Evolutionary conservation across 805 yeast genomes (phyloP).

Genomic region (Ogataea henricii): DNA sequence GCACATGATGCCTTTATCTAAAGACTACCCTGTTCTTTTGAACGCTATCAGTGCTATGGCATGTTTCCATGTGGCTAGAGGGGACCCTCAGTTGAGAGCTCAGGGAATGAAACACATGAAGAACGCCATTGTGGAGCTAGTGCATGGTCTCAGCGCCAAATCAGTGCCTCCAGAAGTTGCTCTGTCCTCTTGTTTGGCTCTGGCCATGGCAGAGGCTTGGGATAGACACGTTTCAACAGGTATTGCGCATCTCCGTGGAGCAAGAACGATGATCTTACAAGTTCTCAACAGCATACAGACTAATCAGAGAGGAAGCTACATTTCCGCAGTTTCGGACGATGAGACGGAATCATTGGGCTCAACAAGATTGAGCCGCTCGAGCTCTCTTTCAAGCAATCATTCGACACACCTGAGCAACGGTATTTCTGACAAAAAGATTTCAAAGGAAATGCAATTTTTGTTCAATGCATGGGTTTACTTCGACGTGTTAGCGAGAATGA

Average conservation of each 20-base stretch:
- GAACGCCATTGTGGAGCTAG: slow-evolving; percentile 57
- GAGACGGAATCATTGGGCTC: background rate
- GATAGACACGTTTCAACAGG: slow-evolving; percentile 67
- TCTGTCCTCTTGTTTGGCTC: slow-evolving; percentile 60
- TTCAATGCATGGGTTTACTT: slow-evolving; percentile 69
- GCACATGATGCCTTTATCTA: slow-evolving; percentile 56
- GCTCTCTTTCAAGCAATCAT: slow-evolving; percentile 9
- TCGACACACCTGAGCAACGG: background rate
- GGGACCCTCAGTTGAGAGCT: slow-evolving; percentile 45
- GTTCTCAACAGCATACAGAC: slow-evolving; percentile 35
- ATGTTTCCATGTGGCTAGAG: slow-evolving; percentile 55
- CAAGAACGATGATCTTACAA: slow-evolving; percentile 58
- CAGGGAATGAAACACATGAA: slow-evolving; percentile 61
- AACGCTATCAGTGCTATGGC: slow-evolving; percentile 71
- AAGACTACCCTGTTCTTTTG: slow-evolving; percentile 55
- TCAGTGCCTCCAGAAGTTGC: slow-evolving; percentile 64
- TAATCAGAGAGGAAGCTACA: slow-evolving; percentile 17
- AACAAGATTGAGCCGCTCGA: slow-evolving; percentile 7
- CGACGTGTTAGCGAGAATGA: slow-evolving; percentile 68
- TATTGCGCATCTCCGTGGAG: slow-evolving; percentile 68
- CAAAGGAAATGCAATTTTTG: slow-evolving; percentile 49
- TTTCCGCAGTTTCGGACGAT: slow-evolving; percentile 6
- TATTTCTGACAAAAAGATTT: slow-evolving; percentile 27
- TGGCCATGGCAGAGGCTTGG: slow-evolving; percentile 71
- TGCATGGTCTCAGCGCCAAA: slow-evolving; percentile 51